Evolutionary conservation across 208 protist species (phyloP).

Genomic region (Eutreptiella sp.): DNA sequence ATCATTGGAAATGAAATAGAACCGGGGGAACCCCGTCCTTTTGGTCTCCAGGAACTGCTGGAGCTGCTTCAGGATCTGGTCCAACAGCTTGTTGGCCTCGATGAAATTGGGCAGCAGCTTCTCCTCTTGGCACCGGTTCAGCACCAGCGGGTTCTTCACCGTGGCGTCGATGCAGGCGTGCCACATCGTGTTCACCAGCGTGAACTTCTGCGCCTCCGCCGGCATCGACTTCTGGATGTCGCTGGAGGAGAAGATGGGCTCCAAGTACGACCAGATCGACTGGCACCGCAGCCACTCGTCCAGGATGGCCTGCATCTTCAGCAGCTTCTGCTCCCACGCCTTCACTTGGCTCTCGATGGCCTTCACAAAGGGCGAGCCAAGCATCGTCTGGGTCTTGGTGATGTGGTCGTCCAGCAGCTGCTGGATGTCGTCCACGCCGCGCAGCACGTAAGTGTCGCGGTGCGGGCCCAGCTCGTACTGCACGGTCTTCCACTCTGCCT

Average conservation of each 20-base stretch:
- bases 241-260: slow-evolving; percentile 89
- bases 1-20: slow-evolving; percentile 95
- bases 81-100: slow-evolving; percentile 82
- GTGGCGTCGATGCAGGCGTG: slow-evolving; percentile 82
- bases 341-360: slow-evolving; percentile 74
- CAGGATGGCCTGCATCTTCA: slow-evolving; percentile 83
- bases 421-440: slow-evolving; percentile 82
- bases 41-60: slow-evolving; percentile 97
- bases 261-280: slow-evolving; percentile 89
- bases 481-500: slow-evolving; percentile 81
- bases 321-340: slow-evolving; percentile 81
- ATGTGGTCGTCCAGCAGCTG: slow-evolving; percentile 90
- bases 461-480: slow-evolving; percentile 85
- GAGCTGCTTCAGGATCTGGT: slow-evolving; percentile 90
- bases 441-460: slow-evolving; percentile 82
- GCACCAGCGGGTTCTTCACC: slow-evolving; percentile 63
- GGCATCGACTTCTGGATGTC: slow-evolving; percentile 94
- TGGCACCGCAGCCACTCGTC: slow-evolving; percentile 93
- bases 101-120: slow-evolving; percentile 77
- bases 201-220: slow-evolving; percentile 82
- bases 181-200: slow-evolving; percentile 86
- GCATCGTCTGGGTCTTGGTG: slow-evolving; percentile 89
- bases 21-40: slow-evolving; percentile 88
- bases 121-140: slow-evolving; percentile 80
- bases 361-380: slow-evolving; percentile 79